Percentiles rank a stretch among this genome's conserved stretches.
These are phyloP conservation scores for Cryomyces minteri DNA, from an alignment of 495 filamentous ascomycete species.

Conservation along the genomic window DNA sequence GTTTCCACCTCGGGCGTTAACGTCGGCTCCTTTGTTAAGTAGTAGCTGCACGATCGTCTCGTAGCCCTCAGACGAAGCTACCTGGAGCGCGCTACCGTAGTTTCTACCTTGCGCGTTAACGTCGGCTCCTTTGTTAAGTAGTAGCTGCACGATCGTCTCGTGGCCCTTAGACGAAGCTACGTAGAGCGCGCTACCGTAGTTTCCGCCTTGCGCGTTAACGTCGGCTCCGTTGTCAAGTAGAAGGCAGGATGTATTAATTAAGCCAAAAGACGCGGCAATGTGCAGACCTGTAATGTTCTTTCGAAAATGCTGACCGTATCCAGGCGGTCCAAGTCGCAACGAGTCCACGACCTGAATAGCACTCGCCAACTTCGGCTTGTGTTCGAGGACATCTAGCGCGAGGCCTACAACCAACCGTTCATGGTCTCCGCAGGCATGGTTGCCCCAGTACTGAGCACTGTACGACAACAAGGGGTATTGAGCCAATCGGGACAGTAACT, in stretches of 20 bases:
- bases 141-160: not conserved
- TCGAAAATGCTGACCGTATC: not conserved
- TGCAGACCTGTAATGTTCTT: slow-evolving; percentile 1
- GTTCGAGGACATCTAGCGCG: not conserved
- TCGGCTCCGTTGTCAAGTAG: slow-evolving; percentile 5
- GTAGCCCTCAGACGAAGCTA: slow-evolving; percentile 5
- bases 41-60: slow-evolving; percentile 5
- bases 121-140: slow-evolving; percentile 1
- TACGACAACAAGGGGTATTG: slow-evolving; percentile 3
- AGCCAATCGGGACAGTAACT: slow-evolving; percentile 8
- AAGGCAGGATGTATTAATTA: slow-evolving; percentile 3
- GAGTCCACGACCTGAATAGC: not conserved
- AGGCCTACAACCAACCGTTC: not conserved
- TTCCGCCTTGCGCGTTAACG: slow-evolving; percentile 6
- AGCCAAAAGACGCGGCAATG: slow-evolving; percentile 7
- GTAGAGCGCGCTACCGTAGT: slow-evolving; percentile 4
- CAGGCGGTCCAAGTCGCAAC: not conserved
- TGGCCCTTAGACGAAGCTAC: slow-evolving; percentile 3
- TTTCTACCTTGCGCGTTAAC: slow-evolving; percentile 7
- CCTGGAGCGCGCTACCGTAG: slow-evolving; percentile 13
- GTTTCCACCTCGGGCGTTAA: slow-evolving; percentile 6
- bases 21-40: slow-evolving; percentile 7
- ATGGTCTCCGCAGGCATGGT: not conserved
- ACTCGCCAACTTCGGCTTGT: not conserved
- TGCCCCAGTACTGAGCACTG: slow-evolving; percentile 25